Base-by-base conservation (phyloP, 345 rosid species). In the Ceriops decandra region DNA sequence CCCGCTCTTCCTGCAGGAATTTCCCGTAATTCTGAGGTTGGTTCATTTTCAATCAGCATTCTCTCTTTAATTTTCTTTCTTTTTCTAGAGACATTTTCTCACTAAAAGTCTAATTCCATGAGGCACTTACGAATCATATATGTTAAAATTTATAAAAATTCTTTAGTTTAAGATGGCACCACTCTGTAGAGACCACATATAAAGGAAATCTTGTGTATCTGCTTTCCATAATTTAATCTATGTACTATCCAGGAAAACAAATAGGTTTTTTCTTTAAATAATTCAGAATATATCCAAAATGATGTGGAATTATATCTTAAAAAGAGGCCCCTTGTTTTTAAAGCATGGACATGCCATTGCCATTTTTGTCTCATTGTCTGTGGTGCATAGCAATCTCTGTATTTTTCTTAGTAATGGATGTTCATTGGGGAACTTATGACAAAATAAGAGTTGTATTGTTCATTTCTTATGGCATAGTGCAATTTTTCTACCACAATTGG, bases 21-120 rank as follows among this genome's bases (percentile, higher is more conserved):
- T 60, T 77, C 95, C 47, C 90, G 78, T 63, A 76, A 78, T 57
- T 70, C 92, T 46, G 97, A 93, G 96, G 97, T 91, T 72, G 53
- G 81, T 78, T 65, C 38, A 24, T 53, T 36, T 31, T 36, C 52
- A 15, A 24, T 19, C 17, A 0, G 13, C n/a, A 30, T 24, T 26
- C 46, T 21, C 36, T 20, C 52, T 28, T 10, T 66, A 4, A 2
- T 56, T 31, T 54, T 3, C 22, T 49, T 61, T 24, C 20, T 38
- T 33, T 5, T 9, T 22, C 19, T 56, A 56, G n/a, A 52, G 16
- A 22, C 61, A 26, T 64, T 7, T 24, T 26, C 54, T 54, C 46
- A 27, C 47, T 20, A 7, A 22, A 21, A 33, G n/a, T 32, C n/a
- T 52, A 31, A 35, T 3, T 9, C 33, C n/a, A 33, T 56, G 20